Conservation (phyloP, 805 yeast species). For the Teunomyces tritomae region DNA sequence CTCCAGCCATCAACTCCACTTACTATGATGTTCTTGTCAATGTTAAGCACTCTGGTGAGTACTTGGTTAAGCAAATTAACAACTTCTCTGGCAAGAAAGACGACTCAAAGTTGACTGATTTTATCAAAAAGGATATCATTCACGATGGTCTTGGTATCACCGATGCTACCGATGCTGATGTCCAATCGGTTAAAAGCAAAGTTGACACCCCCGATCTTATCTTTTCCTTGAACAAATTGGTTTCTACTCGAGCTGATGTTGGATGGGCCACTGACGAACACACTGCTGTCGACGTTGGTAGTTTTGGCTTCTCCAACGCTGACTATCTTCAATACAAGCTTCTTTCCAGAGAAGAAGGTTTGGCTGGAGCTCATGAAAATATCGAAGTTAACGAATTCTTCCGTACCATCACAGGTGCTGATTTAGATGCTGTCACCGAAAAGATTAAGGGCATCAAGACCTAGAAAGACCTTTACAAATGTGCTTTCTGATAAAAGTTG, state of each 20-base stretch:
- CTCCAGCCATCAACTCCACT: conserved; percentile 87
- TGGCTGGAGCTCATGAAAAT: conserved; percentile 84
- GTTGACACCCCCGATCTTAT: conserved; percentile 26
- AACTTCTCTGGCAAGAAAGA: conserved; percentile 23
- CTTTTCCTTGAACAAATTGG: conserved; percentile 62
- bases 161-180: conserved; percentile 56
- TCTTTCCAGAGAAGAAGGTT: conserved; percentile 34
- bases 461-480: not conserved
- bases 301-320: conserved; percentile 73
- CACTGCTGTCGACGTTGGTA: conserved; percentile 92
- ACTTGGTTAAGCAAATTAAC: conserved; percentile 47
- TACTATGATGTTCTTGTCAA: conserved; percentile 70
- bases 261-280: conserved; percentile 99
- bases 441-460: conserved; percentile 44
- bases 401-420: conserved; percentile 50
- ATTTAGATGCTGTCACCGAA: conserved; percentile 49
- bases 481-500: not conserved
- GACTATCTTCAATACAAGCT: conserved; percentile 39
- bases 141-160: conserved; percentile 60
- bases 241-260: conserved; percentile 74
- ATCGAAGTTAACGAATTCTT: conserved; percentile 77
- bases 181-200: conserved; percentile 19
- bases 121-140: conserved; percentile 55
- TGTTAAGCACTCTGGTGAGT: conserved; percentile 78
- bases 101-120: conserved; percentile 32